Evolutionary conservation across 208 protist species (phyloP), one percentile per base, ranked within the genome.

Genomic region (Tetramitus jugosus): DNA sequence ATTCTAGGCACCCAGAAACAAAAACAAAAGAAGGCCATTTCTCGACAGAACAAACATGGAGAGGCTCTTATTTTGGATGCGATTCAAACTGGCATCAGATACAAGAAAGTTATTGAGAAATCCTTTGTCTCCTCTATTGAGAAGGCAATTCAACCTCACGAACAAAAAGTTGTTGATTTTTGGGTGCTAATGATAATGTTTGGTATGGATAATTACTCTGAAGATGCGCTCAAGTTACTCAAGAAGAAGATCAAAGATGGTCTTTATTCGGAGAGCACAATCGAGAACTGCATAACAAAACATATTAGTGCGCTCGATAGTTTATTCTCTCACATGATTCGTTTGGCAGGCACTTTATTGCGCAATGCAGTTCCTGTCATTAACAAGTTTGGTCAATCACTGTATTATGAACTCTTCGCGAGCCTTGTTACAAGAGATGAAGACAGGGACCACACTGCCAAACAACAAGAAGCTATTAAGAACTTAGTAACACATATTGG

Each of bases 401-500:
- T 39, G 10, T 49, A 52, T 26, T 71, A 71, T 71, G n/a, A 14
- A 23, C 35, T 7, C 3, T 52, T 71, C 10, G 43, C 35, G 14
- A 35, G 23, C 10, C 10, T 2, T 1, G 43, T 71, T 35, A 53
- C 31, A 17, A 26, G 2, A n/a, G 42, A 74, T 53, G 46, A 74
- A 7, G 33, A 53, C 20, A 45, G 42, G n/a, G n/a, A n/a, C n/a
- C n/a, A n/a, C n/a, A n/a, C n/a, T n/a, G n/a, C n/a, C n/a, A n/a
- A n/a, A n/a, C n/a, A n/a, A 74, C 67, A 74, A 35, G 37, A 74
- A 53, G 35, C 39, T 17, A 35, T 74, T 39, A 6, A 33, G 23
- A 33, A 39, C n/a, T 43, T 74, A 31, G 26, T 74, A 1, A 74
- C 42, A 39, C 67, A 74, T 53, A 39, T 74, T 10, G 67, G 67